Conservation (phyloP, 2,329 filamentous ascomycete genomes). For the Epichloe aotearoae region DNA sequence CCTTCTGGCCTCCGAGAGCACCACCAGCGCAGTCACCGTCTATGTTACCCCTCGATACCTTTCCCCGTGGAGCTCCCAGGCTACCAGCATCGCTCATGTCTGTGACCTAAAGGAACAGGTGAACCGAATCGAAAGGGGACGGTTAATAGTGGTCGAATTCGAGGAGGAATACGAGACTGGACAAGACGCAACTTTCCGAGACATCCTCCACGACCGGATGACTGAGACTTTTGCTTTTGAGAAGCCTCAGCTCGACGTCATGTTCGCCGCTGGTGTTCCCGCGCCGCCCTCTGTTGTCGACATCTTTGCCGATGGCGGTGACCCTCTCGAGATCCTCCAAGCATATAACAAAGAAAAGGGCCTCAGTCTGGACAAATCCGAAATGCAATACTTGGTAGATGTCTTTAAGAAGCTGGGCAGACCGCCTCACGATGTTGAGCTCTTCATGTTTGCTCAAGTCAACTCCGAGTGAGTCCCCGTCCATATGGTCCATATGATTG, state of each 20-base stretch:
- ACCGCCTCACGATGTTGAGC: slow-evolving; percentile 74
- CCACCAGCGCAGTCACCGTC: slow-evolving; percentile 41
- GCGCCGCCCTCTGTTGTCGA: slow-evolving; percentile 60
- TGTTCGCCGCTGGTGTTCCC: slow-evolving; percentile 61
- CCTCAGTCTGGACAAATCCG: slow-evolving; percentile 71
- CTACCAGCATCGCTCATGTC: slow-evolving; percentile 84
- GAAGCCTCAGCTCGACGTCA: slow-evolving; percentile 54
- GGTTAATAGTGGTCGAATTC: slow-evolving; percentile 58
- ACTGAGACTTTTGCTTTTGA: slow-evolving; percentile 64
- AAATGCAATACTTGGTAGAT: slow-evolving; percentile 90
- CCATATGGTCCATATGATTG: background rate
- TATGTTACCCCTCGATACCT: slow-evolving; percentile 75
- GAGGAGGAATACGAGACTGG: slow-evolving; percentile 28
- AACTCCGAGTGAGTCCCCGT: slow-evolving; percentile 57
- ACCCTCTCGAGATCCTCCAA: slow-evolving; percentile 59
- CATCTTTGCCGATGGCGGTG: slow-evolving; percentile 50
- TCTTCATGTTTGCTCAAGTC: slow-evolving; percentile 99
- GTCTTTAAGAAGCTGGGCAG: slow-evolving; percentile 31
- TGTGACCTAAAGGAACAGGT: slow-evolving; percentile 63
- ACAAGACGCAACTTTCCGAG: slow-evolving; percentile 44
- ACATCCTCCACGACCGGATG: slow-evolving; percentile 86
- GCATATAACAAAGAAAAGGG: slow-evolving; percentile 76
- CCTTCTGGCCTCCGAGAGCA: slow-evolving; percentile 14
- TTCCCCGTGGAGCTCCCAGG: slow-evolving; percentile 95
- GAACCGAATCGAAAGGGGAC: slow-evolving; percentile 75